These are phyloP conservation scores for Diaporthe vaccinii DNA, from an alignment of 2,329 filamentous ascomycete genomes.

Conservation along the genomic window DNA sequence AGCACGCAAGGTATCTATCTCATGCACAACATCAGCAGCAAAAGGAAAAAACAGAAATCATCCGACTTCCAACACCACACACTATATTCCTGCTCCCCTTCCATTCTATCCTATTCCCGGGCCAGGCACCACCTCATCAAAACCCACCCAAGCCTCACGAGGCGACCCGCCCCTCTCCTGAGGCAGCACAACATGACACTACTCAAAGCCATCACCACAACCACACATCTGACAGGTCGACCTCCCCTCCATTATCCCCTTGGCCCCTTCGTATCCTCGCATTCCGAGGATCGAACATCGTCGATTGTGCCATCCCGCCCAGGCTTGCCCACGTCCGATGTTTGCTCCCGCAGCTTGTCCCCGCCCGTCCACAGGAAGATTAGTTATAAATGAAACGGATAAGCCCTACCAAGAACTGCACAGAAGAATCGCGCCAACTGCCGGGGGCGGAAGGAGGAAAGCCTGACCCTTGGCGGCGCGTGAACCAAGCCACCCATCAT, in stretches of 20 bases:
- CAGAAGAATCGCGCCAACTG: not conserved
- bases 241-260: not conserved
- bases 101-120: not conserved
- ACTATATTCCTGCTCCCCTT: not conserved
- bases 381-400: not conserved
- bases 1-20: not conserved
- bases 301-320: not conserved
- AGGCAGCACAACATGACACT: constrained; percentile 8
- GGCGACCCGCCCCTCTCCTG: not conserved
- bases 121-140: not conserved
- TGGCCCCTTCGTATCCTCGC: not conserved
- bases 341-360: not conserved
- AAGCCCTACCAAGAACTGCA: not conserved
- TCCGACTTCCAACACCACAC: not conserved
- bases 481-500: not conserved
- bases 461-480: not conserved
- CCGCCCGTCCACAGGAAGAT: not conserved
- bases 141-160: not conserved
- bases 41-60: not conserved
- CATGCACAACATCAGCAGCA: not conserved
- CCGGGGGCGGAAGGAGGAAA: not conserved
- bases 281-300: not conserved
- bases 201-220: not conserved
- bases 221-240: constrained; percentile 5
- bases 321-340: not conserved